Base-by-base conservation (phyloP, 805 yeast genomes). In the Lipomyces yamanashiensis region DNA sequence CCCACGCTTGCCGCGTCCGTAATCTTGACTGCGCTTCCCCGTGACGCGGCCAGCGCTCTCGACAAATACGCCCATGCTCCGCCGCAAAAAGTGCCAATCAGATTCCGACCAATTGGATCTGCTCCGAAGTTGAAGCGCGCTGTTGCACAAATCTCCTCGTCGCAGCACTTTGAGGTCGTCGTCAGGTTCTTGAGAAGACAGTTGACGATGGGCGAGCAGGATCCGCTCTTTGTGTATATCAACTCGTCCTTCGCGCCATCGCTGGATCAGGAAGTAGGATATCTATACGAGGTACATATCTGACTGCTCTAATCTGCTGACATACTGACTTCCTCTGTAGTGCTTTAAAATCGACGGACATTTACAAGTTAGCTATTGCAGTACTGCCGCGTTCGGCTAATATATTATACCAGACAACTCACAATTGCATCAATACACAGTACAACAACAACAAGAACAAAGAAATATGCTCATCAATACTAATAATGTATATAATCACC, bases 101-200 rank as follows among this genome's bases (percentile, higher is more conserved):
- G 86, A 51, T 80, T 85, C 63, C 78, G 79, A 61, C 81, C 87
- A 4, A 81, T 85, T 45, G 88, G 88, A 0, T 81, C 86, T 0
- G 80, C 87, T 0, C 81, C 81, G 0, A 74, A 77, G 1, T 75
- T 85, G 21, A 73, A 72, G n/a, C 84, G 84, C n/a, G 73, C 75
- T 1, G 78, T 80, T 13, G 81, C 81, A 64, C 78, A 74, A 53
- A 82, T 84, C 4, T 74, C 81, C 2, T 72, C 80, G 3, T 71
- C 76, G 23, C 84, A 81, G 70, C 74, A 77, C n/a, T 78, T 84
- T 47, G 75, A 81, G 3, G 80, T 82, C 1, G 74, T 85, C 37
- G 76, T 77, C 37, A 75, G 75, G 64, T 85, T 80, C 64, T 69
- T 85, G 39, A 72, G 78, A 21, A 76, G 78, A 61, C 79, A 79